A percentile compares a stretch with the other conserved stretches of the same genome.
These are phyloP conservation scores for Lotmaria passim DNA, from an alignment of 208 protist genomes.

Conservation along the genomic window DNA sequence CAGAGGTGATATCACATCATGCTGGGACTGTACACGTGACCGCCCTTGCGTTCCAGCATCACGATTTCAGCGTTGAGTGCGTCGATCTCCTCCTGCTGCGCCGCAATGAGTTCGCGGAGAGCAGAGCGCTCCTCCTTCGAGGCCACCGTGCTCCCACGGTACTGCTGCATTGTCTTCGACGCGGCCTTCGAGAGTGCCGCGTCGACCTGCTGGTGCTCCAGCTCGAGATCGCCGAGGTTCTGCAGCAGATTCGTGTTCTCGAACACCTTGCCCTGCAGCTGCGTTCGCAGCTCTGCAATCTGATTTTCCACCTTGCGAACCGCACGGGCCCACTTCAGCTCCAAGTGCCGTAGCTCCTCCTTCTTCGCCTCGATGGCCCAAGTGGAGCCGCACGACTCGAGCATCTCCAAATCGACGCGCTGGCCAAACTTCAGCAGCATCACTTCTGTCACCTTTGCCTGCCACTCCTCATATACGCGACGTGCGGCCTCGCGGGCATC, in stretches of 20 bases:
- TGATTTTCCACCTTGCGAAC: slow-evolving; percentile 68
- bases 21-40: slow-evolving; percentile 86
- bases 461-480: slow-evolving; percentile 76
- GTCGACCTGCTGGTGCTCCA: slow-evolving; percentile 82
- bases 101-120: slow-evolving; percentile 84
- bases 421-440: slow-evolving; percentile 97
- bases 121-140: slow-evolving; percentile 79
- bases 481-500: slow-evolving; percentile 73
- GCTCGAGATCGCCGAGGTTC: slow-evolving; percentile 80
- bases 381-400: slow-evolving; percentile 88
- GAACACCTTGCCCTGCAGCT: slow-evolving; percentile 64
- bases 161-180: slow-evolving; percentile 72
- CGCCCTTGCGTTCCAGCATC: slow-evolving; percentile 94
- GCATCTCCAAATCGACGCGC: slow-evolving; percentile 92
- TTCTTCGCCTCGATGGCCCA: slow-evolving; percentile 90
- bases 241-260: slow-evolving; percentile 91
- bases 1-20: too few species aligned
- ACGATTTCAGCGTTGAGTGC: slow-evolving; percentile 90
- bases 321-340: slow-evolving; percentile 77
- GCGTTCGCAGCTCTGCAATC: slow-evolving; percentile 71
- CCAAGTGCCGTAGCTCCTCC: slow-evolving; percentile 84
- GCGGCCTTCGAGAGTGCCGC: slow-evolving; percentile 71
- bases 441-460: slow-evolving; percentile 90
- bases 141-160: slow-evolving; percentile 73
- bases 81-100: slow-evolving; percentile 94